Evolutionary conservation across 345 rosid genomes (phyloP).

Genomic region (Isatis tinctoria): DNA sequence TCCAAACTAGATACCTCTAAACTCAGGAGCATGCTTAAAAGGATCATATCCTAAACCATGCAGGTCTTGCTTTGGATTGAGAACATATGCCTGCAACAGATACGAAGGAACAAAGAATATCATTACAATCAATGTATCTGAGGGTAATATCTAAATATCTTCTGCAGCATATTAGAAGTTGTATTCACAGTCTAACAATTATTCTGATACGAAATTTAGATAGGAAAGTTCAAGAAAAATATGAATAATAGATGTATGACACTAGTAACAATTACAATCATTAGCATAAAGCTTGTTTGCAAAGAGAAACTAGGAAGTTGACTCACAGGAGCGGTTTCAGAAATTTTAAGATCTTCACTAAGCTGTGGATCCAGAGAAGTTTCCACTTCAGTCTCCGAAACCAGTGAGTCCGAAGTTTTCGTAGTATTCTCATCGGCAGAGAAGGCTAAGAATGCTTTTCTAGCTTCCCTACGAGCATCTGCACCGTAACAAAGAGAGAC

Average conservation of each 20-base stretch:
- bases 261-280: neutral
- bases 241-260: neutral
- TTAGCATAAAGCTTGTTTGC: neutral
- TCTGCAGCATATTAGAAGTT: neutral
- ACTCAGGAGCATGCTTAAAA: conserved; percentile 94
- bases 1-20: conserved; percentile 59
- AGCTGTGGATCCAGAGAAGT: conserved; percentile 34
- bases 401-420: conserved; percentile 33
- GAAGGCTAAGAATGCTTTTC: conserved; percentile 91
- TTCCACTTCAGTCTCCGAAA: conserved; percentile 39
- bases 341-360: conserved; percentile 43
- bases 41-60: conserved; percentile 95
- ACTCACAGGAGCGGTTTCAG: conserved; percentile 74
- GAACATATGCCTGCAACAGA: conserved; percentile 56
- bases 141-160: neutral
- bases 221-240: neutral
- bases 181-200: neutral
- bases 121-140: conserved; percentile 3
- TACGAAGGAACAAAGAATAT: neutral
- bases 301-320: conserved; percentile 25
- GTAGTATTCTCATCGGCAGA: conserved; percentile 52
- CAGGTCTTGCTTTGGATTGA: conserved; percentile 84
- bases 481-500: conserved; percentile 10
- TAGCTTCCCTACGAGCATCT: conserved; percentile 97
- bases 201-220: neutral